A percentile compares a stretch with the other conserved stretches of the same genome.
phyloP scores from a whole-genome alignment of 441 rosid genomes.

The Euphorbia celastroides region DNA sequence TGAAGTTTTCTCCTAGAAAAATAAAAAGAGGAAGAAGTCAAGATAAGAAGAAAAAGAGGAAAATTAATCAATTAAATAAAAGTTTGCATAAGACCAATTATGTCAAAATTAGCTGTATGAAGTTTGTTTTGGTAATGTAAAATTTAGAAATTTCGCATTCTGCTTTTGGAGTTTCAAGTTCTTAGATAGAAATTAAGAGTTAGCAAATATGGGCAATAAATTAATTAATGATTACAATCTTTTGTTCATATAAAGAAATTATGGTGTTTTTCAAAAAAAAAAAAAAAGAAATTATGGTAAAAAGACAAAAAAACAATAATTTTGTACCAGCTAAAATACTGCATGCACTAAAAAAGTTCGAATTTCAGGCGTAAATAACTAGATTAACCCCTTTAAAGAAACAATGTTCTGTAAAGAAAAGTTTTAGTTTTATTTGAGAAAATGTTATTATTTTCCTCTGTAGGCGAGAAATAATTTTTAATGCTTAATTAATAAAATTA shows the following conservation, averaged over 20 bases:
- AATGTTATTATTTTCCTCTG: background rate
- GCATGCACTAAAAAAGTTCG: background rate
- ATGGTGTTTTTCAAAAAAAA: too few relatives aligned
- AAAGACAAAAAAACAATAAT: background rate
- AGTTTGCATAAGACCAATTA: background rate
- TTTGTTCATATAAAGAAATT: background rate
- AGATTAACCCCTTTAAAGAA: background rate
- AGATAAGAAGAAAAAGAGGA: background rate
- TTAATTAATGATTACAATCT: background rate
- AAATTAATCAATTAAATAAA: background rate
- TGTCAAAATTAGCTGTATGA: conserved; percentile 4
- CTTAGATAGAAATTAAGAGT: background rate
- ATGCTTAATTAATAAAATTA: too few relatives aligned
- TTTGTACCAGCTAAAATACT: background rate
- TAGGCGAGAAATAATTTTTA: background rate
- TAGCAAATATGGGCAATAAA: background rate
- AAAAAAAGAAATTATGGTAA: background rate
- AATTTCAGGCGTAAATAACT: background rate
- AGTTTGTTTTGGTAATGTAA: background rate
- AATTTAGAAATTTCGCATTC: background rate
- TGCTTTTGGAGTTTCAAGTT: background rate
- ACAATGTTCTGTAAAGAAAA: background rate
- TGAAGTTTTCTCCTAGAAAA: background rate
- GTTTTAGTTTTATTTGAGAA: background rate
- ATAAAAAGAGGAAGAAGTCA: background rate